Evolutionary conservation across 2,329 filamentous ascomycete genomes (phyloP).

Genomic region (Talaromyces atroroseus): DNA sequence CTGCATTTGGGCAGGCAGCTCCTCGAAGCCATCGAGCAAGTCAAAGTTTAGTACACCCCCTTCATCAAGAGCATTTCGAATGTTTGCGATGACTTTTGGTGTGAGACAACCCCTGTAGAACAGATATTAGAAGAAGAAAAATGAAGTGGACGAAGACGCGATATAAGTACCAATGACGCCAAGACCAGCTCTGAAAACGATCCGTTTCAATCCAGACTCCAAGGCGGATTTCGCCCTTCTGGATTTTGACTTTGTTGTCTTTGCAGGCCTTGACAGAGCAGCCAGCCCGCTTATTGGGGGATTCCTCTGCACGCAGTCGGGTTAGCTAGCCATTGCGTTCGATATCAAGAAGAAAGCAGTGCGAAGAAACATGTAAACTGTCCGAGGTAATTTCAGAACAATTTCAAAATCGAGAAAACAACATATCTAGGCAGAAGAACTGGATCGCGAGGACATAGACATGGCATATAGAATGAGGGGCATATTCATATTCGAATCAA

Average conservation of each 20-base stretch:
- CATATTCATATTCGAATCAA: background rate
- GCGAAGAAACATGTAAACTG: background rate
- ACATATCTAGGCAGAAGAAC: background rate
- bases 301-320: constrained; percentile 55
- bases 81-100: constrained; percentile 63
- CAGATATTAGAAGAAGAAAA: background rate
- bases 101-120: constrained; percentile 78
- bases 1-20: constrained; percentile 62
- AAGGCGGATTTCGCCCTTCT: constrained; percentile 72
- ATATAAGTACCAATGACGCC: constrained; percentile 73
- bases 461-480: background rate
- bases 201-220: constrained; percentile 65
- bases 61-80: constrained; percentile 45
- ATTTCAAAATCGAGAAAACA: background rate
- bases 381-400: background rate
- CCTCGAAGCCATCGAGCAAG: constrained; percentile 74
- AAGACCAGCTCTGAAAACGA: constrained; percentile 61
- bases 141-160: background rate
- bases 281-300: constrained; percentile 64
- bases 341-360: background rate
- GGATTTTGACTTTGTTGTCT: constrained; percentile 61
- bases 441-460: background rate
- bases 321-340: background rate
- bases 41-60: constrained; percentile 54
- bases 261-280: constrained; percentile 74